Conservation (phyloP, 169 alveolate species). For the Fabrea salina region DNA sequence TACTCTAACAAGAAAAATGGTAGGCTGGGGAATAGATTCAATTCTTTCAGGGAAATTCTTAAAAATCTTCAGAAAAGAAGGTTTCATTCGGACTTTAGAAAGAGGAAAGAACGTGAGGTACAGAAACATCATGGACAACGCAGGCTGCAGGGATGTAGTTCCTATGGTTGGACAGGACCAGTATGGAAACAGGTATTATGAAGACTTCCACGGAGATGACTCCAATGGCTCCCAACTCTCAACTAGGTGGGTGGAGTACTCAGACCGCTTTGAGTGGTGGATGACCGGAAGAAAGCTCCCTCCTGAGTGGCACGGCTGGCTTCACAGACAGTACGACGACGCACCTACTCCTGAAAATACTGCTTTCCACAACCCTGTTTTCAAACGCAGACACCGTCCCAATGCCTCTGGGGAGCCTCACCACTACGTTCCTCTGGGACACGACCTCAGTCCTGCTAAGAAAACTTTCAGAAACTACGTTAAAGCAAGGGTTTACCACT, state of each 20-base stretch:
- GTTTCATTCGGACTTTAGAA: slow-evolving; percentile 26
- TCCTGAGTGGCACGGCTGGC: slow-evolving; percentile 42
- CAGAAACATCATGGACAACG: neutral
- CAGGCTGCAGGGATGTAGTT: slow-evolving; percentile 22
- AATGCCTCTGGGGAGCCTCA: slow-evolving; percentile 20
- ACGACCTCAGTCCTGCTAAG: neutral
- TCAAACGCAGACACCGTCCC: slow-evolving; percentile 6
- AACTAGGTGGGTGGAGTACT: slow-evolving; percentile 31
- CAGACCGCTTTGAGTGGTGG: slow-evolving; percentile 18
- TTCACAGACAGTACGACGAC: slow-evolving; percentile 20
- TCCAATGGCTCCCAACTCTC: neutral
- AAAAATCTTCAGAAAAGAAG: slow-evolving; percentile 16
- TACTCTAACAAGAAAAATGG: slow-evolving; percentile 2
- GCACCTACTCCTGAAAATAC: slow-evolving; percentile 32
- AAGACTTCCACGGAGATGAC: slow-evolving; percentile 34
- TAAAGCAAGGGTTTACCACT: slow-evolving; percentile 1
- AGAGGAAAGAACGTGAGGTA: slow-evolving; percentile 23
- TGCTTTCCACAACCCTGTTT: slow-evolving; percentile 22
- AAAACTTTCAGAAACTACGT: neutral
- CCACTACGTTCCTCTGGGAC: slow-evolving; percentile 5
- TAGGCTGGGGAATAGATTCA: slow-evolving; percentile 33
- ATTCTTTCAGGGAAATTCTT: slow-evolving; percentile 5
- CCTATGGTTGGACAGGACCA: slow-evolving; percentile 25
- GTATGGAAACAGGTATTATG: slow-evolving; percentile 34
- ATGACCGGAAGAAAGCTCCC: slow-evolving; percentile 24